These are phyloP conservation scores for Zymoseptoria tritici DNA, from an alignment of 2,329 filamentous ascomycete species.

Conservation along the genomic window DNA sequence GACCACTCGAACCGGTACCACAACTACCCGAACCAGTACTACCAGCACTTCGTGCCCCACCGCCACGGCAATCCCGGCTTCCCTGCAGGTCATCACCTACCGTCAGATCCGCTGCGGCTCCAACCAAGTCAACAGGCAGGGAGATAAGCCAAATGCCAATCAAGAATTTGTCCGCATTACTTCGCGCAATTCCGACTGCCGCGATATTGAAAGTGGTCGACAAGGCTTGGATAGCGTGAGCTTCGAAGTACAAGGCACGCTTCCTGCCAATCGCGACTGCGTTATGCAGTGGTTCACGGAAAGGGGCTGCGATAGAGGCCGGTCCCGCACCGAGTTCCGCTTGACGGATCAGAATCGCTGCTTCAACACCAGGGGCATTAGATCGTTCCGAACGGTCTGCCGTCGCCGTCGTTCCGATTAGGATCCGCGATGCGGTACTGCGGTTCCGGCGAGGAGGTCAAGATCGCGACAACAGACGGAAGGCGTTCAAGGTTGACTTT, in stretches of 20 bases:
- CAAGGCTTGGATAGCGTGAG: neutral
- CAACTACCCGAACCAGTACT: neutral
- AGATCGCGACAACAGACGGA: neutral
- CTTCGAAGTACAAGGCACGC: neutral
- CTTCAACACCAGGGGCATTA: neutral
- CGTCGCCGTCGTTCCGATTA: neutral
- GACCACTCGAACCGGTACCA: neutral
- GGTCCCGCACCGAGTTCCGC: neutral
- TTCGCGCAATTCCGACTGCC: neutral
- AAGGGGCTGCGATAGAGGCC: neutral
- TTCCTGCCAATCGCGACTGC: neutral
- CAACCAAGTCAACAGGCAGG: neutral
- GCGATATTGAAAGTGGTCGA: neutral
- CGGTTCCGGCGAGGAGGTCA: neutral
- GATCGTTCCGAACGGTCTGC: neutral
- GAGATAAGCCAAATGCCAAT: neutral
- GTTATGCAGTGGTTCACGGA: neutral
- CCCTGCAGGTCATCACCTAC: neutral
- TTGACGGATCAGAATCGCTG: neutral
- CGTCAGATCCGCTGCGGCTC: neutral
- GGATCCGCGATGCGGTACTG: no score
- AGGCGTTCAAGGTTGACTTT: neutral
- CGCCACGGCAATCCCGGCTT: neutral
- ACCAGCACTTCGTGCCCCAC: neutral
- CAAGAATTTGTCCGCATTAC: neutral